Percentiles rank a stretch among this genome's conserved stretches.
Conservation (phyloP, 1,139 yeast genomes). For the Candida mesenterica region DNA sequence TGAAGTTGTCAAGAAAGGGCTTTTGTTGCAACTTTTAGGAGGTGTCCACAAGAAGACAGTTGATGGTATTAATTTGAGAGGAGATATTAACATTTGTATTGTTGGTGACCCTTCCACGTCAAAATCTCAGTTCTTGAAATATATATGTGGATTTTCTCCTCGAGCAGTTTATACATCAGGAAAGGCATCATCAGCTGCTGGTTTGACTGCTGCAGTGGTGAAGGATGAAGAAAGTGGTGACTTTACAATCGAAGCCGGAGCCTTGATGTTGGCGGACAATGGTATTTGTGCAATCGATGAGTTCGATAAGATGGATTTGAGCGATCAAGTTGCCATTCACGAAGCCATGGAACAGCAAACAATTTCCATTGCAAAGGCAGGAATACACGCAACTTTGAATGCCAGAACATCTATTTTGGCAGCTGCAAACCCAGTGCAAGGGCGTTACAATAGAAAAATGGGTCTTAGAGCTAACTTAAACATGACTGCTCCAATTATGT, state of each 20-base stretch:
- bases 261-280: conserved; percentile 96
- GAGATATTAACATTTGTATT: conserved; percentile 94
- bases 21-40: conserved; percentile 82
- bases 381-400: conserved; percentile 94
- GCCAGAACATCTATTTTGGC: conserved; percentile 96
- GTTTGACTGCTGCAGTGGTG: conserved; percentile 97
- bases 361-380: conserved; percentile 96
- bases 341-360: conserved; percentile 99
- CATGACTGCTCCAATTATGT: conserved; percentile 99
- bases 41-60: conserved; percentile 95
- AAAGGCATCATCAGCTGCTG: conserved; percentile 98
- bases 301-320: conserved; percentile 94
- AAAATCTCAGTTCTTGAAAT: conserved; percentile 92
- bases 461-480: conserved; percentile 84
- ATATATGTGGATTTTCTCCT: conserved; percentile 89
- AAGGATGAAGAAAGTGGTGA: conserved; percentile 98
- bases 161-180: conserved; percentile 97
- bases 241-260: conserved; percentile 98
- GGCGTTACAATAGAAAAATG: conserved; percentile 84
- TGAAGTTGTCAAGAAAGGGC: conserved; percentile 90
- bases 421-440: conserved; percentile 97
- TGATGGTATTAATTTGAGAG: conserved; percentile 94
- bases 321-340: conserved; percentile 97
- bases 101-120: conserved; percentile 99
- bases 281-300: conserved; percentile 99